phyloP scores from a whole-genome alignment of 1,284 basidiomycete genomes.

The Sporisorium iseilematis-ciliati region DNA sequence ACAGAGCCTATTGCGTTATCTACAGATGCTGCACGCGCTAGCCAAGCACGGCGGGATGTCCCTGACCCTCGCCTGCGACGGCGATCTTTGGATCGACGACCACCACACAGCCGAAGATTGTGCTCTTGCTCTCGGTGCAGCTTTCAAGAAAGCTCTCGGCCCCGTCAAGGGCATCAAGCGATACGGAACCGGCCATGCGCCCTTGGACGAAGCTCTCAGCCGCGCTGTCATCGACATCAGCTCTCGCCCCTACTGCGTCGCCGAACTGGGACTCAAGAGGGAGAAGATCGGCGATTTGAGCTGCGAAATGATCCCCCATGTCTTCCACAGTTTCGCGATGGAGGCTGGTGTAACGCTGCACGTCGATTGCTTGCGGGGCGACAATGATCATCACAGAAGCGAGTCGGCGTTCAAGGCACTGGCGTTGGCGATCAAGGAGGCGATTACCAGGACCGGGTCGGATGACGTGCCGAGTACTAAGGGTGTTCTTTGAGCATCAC shows the following conservation, averaged over 20 bases:
- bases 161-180: slow-evolving; percentile 93
- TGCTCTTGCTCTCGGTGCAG: slow-evolving; percentile 90
- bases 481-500: slow-evolving; percentile 73
- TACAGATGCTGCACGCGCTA: slow-evolving; percentile 69
- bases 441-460: slow-evolving; percentile 87
- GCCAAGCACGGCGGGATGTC: slow-evolving; percentile 73
- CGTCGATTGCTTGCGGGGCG: slow-evolving; percentile 90
- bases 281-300: slow-evolving; percentile 95
- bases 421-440: slow-evolving; percentile 93
- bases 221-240: slow-evolving; percentile 98
- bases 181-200: slow-evolving; percentile 96
- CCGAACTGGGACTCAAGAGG: slow-evolving; percentile 81
- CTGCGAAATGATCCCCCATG: slow-evolving; percentile 93
- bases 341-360: slow-evolving; percentile 91
- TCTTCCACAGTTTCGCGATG: slow-evolving; percentile 92
- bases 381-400: slow-evolving; percentile 98
- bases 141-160: slow-evolving; percentile 95
- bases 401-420: slow-evolving; percentile 98
- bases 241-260: slow-evolving; percentile 93
- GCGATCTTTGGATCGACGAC: slow-evolving; percentile 98
- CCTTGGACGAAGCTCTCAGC: slow-evolving; percentile 89
- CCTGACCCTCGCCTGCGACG: slow-evolving; percentile 87
- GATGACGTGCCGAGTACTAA: slow-evolving; percentile 97
- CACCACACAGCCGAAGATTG: slow-evolving; percentile 98
- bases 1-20: background rate